Conservation (phyloP, 2,329 filamentous ascomycete genomes). For the Neoscytalidium dimidiatum region DNA sequence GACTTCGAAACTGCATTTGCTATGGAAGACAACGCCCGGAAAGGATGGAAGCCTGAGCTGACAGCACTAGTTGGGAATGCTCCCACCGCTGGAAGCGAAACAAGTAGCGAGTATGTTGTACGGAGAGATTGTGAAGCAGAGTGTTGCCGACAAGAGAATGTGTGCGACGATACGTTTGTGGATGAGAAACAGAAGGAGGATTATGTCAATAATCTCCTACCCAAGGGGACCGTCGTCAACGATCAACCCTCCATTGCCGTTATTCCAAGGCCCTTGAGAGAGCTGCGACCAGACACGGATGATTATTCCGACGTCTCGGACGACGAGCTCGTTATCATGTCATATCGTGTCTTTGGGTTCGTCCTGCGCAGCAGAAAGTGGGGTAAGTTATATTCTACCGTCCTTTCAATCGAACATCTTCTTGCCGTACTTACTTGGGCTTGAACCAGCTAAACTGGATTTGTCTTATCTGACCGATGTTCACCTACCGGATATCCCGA, state of each 20-base stretch:
- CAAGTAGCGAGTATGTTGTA: neutral
- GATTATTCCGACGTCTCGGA: neutral
- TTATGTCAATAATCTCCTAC: neutral
- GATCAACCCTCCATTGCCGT: neutral
- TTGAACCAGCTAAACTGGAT: neutral
- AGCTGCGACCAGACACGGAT: neutral
- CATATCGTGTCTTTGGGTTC: neutral
- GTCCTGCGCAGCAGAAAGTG: neutral
- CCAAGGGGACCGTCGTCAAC: neutral
- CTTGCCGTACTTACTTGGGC: no score
- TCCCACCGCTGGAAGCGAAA: accelerated
- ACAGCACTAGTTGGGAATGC: neutral
- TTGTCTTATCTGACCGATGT: neutral
- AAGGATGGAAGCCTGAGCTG: neutral
- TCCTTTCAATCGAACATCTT: neutral
- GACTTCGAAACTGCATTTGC: neutral
- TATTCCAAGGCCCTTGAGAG: neutral
- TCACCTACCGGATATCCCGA: neutral
- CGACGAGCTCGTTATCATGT: neutral
- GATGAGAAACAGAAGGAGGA: neutral
- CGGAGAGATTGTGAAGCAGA: neutral
- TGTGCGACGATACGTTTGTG: neutral
- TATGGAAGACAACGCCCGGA: neutral
- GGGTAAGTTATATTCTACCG: neutral
- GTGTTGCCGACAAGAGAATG: neutral